These are phyloP conservation scores for Thymus quinquecostatus DNA, from an alignment of 257 asterid genomes.

Conservation along the genomic window DNA sequence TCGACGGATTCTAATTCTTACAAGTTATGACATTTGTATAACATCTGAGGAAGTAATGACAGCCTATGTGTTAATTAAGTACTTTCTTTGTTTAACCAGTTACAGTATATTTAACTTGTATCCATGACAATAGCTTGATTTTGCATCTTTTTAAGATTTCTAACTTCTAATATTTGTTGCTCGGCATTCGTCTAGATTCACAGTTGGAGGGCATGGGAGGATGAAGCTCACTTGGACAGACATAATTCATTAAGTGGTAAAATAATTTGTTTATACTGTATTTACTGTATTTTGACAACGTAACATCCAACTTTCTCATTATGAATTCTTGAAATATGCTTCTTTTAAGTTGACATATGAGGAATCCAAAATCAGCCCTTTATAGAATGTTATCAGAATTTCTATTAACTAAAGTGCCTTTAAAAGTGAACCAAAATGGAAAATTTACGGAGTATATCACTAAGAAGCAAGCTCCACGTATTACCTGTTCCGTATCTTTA, in stretches of 20 bases:
- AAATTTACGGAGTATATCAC: not conserved
- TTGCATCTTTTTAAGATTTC: not conserved
- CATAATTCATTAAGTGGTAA: constrained; percentile 72
- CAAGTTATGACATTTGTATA: not conserved
- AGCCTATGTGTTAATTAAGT: not conserved
- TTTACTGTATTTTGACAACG: constrained; percentile 16
- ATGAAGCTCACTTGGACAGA: constrained; percentile 84
- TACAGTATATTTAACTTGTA: constrained; percentile 5
- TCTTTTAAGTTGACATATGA: not conserved
- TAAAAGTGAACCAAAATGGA: constrained; percentile 9
- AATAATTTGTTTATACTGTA: constrained; percentile 7
- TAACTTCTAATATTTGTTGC: constrained; percentile 19
- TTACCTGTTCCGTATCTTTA: constrained; percentile 9
- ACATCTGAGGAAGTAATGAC: not conserved
- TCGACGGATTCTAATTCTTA: not conserved
- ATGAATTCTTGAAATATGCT: not conserved
- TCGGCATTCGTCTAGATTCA: constrained; percentile 62
- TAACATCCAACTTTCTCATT: constrained; percentile 15
- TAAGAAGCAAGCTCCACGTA: not conserved
- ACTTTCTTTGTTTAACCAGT: too few species aligned
- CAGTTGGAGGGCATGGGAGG: constrained; percentile 96
- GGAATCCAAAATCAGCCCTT: not conserved
- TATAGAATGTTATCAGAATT: not conserved
- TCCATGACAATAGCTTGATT: not conserved
- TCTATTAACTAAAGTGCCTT: not conserved